Evolutionary conservation across 2,329 filamentous ascomycete species (phyloP).

Genomic region (Fusarium continuum): DNA sequence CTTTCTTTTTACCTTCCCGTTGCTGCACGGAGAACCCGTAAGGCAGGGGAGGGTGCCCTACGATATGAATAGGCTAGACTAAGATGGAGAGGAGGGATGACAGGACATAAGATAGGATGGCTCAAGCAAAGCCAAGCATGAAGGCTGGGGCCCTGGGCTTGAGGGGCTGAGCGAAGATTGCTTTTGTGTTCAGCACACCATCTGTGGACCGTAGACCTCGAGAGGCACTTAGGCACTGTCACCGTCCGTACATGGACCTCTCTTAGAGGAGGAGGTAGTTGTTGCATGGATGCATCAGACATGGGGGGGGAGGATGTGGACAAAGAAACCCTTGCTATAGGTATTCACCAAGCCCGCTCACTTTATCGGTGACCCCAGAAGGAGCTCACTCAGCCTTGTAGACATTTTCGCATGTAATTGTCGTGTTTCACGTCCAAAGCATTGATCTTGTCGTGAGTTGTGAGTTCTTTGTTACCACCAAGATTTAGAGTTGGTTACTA

Average conservation of each 20-base stretch:
- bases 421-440: neutral
- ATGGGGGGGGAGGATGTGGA: slow-evolving; percentile 17
- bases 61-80: slow-evolving; percentile 8
- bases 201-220: slow-evolving; percentile 7
- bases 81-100: slow-evolving; percentile 32
- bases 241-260: slow-evolving; percentile 7
- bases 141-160: neutral
- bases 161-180: slow-evolving; percentile 31
- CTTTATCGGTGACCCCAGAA: slow-evolving; percentile 8
- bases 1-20: slow-evolving; percentile 21
- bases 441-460: neutral
- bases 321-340: slow-evolving; percentile 22
- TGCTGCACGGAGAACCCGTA: slow-evolving; percentile 7
- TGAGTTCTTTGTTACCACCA: neutral
- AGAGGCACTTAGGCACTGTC: slow-evolving; percentile 18
- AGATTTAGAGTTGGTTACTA: slow-evolving; percentile 21
- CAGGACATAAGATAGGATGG: slow-evolving; percentile 7
- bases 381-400: slow-evolving; percentile 2
- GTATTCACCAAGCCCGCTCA: slow-evolving; percentile 5
- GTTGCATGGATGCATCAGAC: slow-evolving; percentile 19
- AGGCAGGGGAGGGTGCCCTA: slow-evolving; percentile 11
- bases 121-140: no score
- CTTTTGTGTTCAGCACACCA: slow-evolving; percentile 16
- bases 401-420: neutral
- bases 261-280: slow-evolving; percentile 14